Conservation (phyloP, 345 rosid genomes). For the Ceriops decandra region DNA sequence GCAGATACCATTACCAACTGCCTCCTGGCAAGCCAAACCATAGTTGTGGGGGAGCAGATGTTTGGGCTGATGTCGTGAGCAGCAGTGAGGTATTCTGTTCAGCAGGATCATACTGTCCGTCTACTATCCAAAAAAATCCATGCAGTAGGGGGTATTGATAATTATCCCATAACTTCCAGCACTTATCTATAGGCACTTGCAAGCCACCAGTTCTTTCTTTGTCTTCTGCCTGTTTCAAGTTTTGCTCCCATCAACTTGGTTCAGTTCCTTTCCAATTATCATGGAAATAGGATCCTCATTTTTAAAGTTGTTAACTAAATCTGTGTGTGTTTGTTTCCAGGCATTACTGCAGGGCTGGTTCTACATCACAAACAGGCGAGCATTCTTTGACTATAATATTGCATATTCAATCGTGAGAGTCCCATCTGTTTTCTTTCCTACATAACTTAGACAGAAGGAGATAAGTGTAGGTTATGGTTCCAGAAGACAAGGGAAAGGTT, state of each 20-base stretch:
- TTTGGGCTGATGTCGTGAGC: conserved; percentile 81
- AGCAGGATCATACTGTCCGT: conserved; percentile 89
- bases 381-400: not conserved
- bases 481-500: not conserved
- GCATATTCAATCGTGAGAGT: not conserved
- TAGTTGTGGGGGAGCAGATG: conserved; percentile 92
- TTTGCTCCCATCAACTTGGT: conserved; percentile 9
- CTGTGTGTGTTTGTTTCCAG: conserved; percentile 38
- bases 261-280: not conserved
- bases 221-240: conserved; percentile 9
- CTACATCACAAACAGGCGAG: conserved; percentile 61
- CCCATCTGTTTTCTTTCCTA: not conserved
- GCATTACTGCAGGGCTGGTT: conserved; percentile 88
- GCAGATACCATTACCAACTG: conserved; percentile 82
- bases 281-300: conserved; percentile 1
- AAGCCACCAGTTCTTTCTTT: conserved; percentile 4
- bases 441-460: too few species aligned
- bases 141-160: conserved; percentile 76
- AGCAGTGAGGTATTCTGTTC: conserved; percentile 83
- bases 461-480: not conserved
- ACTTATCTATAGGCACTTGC: conserved; percentile 26
- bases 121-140: conserved; percentile 66
- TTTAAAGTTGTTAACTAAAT: conserved; percentile 2
- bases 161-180: conserved; percentile 34
- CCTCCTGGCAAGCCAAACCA: conserved; percentile 76